Percentiles rank a stretch among this genome's conserved stretches.
These are phyloP conservation scores for Codiaeum variegatum DNA, from an alignment of 441 rosid species.

Conservation along the genomic window DNA sequence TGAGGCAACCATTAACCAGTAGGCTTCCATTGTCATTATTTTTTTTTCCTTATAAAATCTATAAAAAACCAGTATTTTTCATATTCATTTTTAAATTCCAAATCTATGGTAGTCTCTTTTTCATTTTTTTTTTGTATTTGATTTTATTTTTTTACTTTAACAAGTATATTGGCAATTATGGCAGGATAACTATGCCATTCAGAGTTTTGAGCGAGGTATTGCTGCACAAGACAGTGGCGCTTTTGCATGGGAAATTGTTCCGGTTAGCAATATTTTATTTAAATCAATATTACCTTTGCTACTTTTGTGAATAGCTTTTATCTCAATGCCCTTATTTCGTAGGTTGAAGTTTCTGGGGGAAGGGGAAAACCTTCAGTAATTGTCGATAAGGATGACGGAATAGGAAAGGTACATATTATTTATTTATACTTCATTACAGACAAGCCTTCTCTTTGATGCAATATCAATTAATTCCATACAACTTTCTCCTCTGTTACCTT, in stretches of 20 bases:
- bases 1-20: neutral
- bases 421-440: neutral
- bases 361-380: conserved; percentile 81
- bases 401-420: conserved; percentile 66
- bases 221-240: conserved; percentile 85
- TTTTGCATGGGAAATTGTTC: conserved; percentile 90
- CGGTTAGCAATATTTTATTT: conserved; percentile 46
- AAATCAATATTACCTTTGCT: conserved; percentile 2
- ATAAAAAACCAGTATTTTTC: neutral
- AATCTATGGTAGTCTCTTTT: neutral
- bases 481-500: neutral
- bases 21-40: neutral
- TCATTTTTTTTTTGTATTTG: neutral
- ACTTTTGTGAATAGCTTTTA: conserved; percentile 4
- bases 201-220: conserved; percentile 96
- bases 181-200: conserved; percentile 85
- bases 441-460: neutral
- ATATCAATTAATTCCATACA: neutral
- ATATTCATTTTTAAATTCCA: neutral
- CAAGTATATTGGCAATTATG: conserved; percentile 17
- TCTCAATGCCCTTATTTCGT: conserved; percentile 24
- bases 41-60: neutral
- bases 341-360: conserved; percentile 97
- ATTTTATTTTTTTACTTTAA: neutral
- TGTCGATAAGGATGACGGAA: conserved; percentile 90